A percentile compares a stretch with the other conserved stretches of the same genome.
phyloP scores from a whole-genome alignment of 2,329 filamentous ascomycete species.

The Aspergillus brunneoviolaceus region DNA sequence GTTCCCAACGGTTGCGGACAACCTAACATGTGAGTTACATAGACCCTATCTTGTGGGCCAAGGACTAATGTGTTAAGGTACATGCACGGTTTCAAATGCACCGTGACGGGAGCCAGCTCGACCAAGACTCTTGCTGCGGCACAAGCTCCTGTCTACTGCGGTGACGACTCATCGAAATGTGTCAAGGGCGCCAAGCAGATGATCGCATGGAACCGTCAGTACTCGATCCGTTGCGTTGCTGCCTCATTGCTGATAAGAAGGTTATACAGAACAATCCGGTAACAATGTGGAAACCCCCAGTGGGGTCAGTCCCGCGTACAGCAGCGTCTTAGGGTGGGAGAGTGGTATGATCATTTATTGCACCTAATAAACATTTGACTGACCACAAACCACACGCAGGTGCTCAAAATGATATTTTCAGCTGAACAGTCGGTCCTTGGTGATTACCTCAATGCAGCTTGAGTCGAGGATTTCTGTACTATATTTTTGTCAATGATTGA shows the following conservation, averaged over 20 bases:
- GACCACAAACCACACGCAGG: background rate
- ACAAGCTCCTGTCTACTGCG: constrained; percentile 46
- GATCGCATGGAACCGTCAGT: constrained; percentile 48
- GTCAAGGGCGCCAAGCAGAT: constrained; percentile 53
- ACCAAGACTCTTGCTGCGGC: constrained; percentile 44
- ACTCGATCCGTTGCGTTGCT: background rate
- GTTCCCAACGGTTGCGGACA: constrained; percentile 40
- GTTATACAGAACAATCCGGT: background rate
- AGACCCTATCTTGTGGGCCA: background rate
- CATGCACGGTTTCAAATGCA: constrained; percentile 54
- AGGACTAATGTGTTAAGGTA: constrained; percentile 24
- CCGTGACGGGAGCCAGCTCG: constrained; percentile 46
- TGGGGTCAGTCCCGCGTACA: background rate
- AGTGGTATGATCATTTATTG: background rate
- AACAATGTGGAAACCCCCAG: background rate
- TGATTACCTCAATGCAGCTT: too few relatives aligned
- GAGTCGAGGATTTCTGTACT: too few relatives aligned
- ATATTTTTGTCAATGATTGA: too few relatives aligned
- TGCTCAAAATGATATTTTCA: background rate
- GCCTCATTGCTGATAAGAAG: too few relatives aligned
- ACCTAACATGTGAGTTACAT: constrained; percentile 35
- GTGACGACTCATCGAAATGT: constrained; percentile 43
- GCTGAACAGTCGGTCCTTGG: fast-evolving
- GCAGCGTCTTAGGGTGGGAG: background rate
- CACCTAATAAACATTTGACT: background rate